Conservation (phyloP, 2,329 filamentous ascomycete genomes). For the Ophiostoma perfectum region DNA sequence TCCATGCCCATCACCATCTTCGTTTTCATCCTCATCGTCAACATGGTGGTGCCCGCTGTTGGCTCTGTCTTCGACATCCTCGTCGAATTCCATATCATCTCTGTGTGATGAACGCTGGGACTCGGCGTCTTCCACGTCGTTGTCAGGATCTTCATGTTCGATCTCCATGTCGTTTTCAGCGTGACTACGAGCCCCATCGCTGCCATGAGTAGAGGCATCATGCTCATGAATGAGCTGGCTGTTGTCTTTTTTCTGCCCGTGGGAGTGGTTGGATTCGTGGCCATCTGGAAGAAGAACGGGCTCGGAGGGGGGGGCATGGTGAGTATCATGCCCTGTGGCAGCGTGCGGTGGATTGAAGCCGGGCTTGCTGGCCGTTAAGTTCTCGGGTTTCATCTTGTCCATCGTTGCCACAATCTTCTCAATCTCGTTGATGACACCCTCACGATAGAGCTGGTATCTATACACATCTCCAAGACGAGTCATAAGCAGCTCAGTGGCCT, state of each 20-base stretch:
- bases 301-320: no score
- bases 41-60: constrained; percentile 34
- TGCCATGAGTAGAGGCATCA: background rate
- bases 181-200: background rate
- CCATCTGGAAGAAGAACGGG: no score
- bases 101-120: background rate
- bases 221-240: background rate
- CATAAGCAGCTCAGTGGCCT: constrained; percentile 83
- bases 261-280: no score
- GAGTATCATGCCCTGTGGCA: no score
- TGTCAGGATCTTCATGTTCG: background rate
- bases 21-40: constrained; percentile 40
- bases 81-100: background rate
- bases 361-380: no score
- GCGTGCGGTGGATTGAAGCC: no score
- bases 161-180: background rate
- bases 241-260: no score
- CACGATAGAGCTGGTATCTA: constrained; percentile 92
- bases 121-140: constrained; percentile 29
- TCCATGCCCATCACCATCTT: constrained; percentile 46
- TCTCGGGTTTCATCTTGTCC: background rate
- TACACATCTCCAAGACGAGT: constrained; percentile 82
- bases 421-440: constrained; percentile 91
- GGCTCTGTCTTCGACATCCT: constrained; percentile 28
- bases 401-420: constrained; percentile 61